Percentiles rank a stretch among this genome's conserved stretches.
phyloP scores from a whole-genome alignment of 257 asterid genomes.

The Petunia secreta region DNA sequence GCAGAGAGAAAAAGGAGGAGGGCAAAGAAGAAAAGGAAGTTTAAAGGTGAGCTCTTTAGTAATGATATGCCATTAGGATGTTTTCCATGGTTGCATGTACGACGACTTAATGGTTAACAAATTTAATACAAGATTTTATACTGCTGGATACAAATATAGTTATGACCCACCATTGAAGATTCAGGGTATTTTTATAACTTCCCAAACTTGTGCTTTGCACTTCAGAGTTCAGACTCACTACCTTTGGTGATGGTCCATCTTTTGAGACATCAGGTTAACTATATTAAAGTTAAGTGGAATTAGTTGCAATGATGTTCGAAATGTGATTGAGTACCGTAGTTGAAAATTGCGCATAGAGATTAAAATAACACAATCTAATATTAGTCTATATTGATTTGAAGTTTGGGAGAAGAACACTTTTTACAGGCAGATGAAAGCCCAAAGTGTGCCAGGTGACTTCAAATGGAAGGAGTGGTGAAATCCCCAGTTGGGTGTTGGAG shows the following conservation, averaged over 20 bases:
- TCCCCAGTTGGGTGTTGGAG: too few species aligned
- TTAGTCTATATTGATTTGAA: neutral
- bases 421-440: neutral
- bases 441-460: neutral
- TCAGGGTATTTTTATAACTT: neutral
- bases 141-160: neutral
- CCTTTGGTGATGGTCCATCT: neutral
- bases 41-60: conserved; percentile 56
- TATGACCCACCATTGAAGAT: neutral
- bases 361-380: neutral
- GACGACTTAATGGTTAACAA: neutral
- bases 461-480: too few species aligned
- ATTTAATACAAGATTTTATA: neutral
- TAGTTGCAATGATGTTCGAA: neutral
- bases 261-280: neutral
- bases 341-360: neutral
- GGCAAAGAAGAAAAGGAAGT: conserved; percentile 85
- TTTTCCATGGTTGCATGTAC: neutral
- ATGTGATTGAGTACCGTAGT: neutral
- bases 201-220: neutral
- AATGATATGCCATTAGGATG: neutral
- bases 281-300: neutral
- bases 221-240: neutral
- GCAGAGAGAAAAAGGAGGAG: conserved; percentile 89
- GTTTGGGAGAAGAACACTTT: neutral